Evolutionary conservation across 2,329 filamentous ascomycete genomes (phyloP), one percentile per base, ranked within the genome.

Genomic region (Cladosporium phlei): DNA sequence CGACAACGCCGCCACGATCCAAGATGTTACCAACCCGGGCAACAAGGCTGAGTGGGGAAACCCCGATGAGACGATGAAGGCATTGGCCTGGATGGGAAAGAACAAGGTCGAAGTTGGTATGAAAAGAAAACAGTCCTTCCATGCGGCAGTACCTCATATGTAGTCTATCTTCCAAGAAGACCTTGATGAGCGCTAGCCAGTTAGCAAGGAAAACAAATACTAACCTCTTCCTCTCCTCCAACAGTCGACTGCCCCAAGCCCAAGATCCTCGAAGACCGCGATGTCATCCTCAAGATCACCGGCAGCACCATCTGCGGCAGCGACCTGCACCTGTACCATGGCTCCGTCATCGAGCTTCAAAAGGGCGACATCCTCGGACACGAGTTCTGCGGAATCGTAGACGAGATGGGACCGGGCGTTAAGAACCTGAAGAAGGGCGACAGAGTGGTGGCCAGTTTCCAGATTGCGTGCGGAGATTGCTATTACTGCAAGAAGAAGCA

Each of bases 381-480:
- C 54, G 73, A 76, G 55, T 75, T 76, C 59, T 75, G 72, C 54
- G 73, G 73, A 54, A 58, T 75, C 10, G 70, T 76, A 3, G 71
- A 75, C 35, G 61, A 69, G 38, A 63, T 73, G 45, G 72, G 72
- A 10, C 53, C 65, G 5, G 64, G 49, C 1, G 67, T 74, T 16
- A 71, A 59, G 38, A 69, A 67, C 6, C 56, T 73, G 47, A 61
- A 69, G 56, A 70, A 69, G 48, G 63, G 55, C 11, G 69, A 75
- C 51, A 64, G 88, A 22, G 89, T 93, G 16, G 88, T 95, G 1
- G 88, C 85, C 0, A 86, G 82, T 8, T 95, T 95, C 71, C 88
- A 93, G 65, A 93, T 95, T 60, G 86, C 88, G 7, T 78, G 72
- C 53, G 74, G 70, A 42, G 62, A 69, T 14, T 95, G 89, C 70